Conservation (phyloP, 2,329 filamentous ascomycete species). For the Sarocladium brachiariae region DNA sequence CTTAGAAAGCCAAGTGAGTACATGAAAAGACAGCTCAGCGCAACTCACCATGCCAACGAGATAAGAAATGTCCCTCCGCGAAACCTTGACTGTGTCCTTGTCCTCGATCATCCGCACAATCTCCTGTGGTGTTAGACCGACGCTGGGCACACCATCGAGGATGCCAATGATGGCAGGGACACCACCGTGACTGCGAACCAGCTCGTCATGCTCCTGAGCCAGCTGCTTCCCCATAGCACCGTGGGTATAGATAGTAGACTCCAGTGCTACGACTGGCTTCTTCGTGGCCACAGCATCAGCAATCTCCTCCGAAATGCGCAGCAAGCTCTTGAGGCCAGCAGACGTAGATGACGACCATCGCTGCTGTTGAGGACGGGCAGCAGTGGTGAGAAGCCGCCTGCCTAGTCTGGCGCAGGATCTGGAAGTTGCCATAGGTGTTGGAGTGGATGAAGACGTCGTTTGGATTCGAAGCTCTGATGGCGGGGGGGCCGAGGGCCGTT, state of each 20-base stretch:
- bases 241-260: conserved; percentile 97
- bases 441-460: neutral
- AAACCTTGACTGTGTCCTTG: conserved; percentile 72
- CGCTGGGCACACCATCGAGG: conserved; percentile 71
- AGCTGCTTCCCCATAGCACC: conserved; percentile 69
- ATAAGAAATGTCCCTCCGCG: conserved; percentile 78
- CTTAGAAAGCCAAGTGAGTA: neutral
- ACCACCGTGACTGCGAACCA: conserved; percentile 73
- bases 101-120: conserved; percentile 63
- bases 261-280: conserved; percentile 82
- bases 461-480: neutral
- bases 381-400: neutral
- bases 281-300: conserved; percentile 65
- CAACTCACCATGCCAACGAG: conserved; percentile 66
- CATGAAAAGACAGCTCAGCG: neutral
- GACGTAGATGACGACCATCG: conserved; percentile 14
- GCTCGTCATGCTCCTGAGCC: conserved; percentile 73
- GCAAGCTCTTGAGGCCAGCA: conserved; percentile 34
- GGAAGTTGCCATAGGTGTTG: neutral
- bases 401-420: conserved; percentile 1
- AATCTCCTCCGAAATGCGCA: conserved; percentile 77
- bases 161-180: conserved; percentile 90
- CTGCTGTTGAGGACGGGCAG: neutral
- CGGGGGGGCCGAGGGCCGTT: neutral
- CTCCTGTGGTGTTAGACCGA: conserved; percentile 69